phyloP scores from a whole-genome alignment of 768 basidiomycete species.

The Pisolithus orientalis region DNA sequence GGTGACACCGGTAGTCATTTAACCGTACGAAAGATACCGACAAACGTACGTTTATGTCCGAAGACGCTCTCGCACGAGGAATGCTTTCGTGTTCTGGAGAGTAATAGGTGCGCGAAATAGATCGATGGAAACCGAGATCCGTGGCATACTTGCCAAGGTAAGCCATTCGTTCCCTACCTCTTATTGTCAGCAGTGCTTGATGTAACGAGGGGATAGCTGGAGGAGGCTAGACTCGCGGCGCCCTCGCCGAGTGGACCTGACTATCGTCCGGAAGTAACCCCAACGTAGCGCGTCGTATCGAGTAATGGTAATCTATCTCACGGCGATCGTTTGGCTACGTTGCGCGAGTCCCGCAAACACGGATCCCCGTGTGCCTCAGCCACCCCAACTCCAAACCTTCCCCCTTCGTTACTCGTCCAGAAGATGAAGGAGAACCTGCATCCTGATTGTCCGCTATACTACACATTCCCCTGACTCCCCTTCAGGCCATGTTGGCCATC shows the following conservation, averaged over 20 bases:
- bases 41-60: slow-evolving; percentile 7
- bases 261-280: neutral
- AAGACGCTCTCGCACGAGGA: neutral
- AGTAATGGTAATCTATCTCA: neutral
- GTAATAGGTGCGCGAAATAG: slow-evolving; percentile 35
- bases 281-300: neutral
- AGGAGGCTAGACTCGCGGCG: slow-evolving; percentile 11
- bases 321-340: neutral
- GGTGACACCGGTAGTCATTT: slow-evolving; percentile 17
- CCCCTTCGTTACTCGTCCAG: neutral
- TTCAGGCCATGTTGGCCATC: slow-evolving; percentile 13
- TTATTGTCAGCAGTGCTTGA: neutral
- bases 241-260: slow-evolving; percentile 1
- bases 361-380: neutral
- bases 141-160: slow-evolving; percentile 31
- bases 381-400: neutral
- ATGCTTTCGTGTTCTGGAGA: slow-evolving; percentile 30
- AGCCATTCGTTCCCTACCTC: slow-evolving; percentile 3
- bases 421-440: neutral
- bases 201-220: slow-evolving; percentile 12
- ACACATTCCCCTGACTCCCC: slow-evolving; percentile 1
- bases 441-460: neutral
- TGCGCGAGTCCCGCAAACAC: neutral
- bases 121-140: slow-evolving; percentile 39
- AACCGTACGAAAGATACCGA: neutral